Conservation (phyloP, 1,284 basidiomycete genomes). For the Papiliotrema laurentii region DNA sequence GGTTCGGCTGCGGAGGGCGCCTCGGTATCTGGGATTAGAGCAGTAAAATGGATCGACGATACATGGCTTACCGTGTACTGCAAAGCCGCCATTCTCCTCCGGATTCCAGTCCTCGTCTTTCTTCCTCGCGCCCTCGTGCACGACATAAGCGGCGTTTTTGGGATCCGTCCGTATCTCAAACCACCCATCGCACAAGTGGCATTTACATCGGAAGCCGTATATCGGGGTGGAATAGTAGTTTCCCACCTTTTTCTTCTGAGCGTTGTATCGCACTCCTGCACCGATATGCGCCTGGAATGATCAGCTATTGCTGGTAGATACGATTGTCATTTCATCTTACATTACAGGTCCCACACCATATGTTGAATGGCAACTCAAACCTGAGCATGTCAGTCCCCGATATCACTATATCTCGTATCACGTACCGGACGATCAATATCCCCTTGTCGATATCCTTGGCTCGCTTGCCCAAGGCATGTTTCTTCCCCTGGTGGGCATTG, state of each 20-base stretch:
- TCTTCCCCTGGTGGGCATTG: conserved; percentile 69
- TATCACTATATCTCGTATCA: background rate
- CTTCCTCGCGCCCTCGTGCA: conserved; percentile 78
- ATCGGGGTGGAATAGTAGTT: conserved; percentile 92
- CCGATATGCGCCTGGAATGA: conserved; percentile 69
- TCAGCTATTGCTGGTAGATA: background rate
- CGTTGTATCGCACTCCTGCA: conserved; percentile 97
- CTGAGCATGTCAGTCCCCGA: conserved; percentile 6
- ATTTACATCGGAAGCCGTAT: conserved; percentile 92
- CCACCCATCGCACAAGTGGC: conserved; percentile 85
- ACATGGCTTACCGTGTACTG: conserved; percentile 65
- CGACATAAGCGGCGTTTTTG: conserved; percentile 93
- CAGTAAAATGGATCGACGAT: background rate
- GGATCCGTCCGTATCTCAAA: conserved; percentile 98
- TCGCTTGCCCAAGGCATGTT: conserved; percentile 87
- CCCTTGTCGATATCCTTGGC: conserved; percentile 87
- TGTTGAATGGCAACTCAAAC: conserved; percentile 92
- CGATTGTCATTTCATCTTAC: conserved; percentile 19
- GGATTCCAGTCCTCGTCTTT: conserved; percentile 96
- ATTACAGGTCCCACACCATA: conserved; percentile 93
- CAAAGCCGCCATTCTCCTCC: conserved; percentile 86
- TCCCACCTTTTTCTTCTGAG: conserved; percentile 96
- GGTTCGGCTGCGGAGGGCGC: conserved; percentile 55
- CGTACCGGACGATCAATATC: conserved; percentile 74
- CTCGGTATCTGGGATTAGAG: conserved; percentile 60